A percentile compares a stretch with the other conserved stretches of the same genome.
phyloP scores from a whole-genome alignment of 129 eudicot species.

The Apium graveolens region DNA sequence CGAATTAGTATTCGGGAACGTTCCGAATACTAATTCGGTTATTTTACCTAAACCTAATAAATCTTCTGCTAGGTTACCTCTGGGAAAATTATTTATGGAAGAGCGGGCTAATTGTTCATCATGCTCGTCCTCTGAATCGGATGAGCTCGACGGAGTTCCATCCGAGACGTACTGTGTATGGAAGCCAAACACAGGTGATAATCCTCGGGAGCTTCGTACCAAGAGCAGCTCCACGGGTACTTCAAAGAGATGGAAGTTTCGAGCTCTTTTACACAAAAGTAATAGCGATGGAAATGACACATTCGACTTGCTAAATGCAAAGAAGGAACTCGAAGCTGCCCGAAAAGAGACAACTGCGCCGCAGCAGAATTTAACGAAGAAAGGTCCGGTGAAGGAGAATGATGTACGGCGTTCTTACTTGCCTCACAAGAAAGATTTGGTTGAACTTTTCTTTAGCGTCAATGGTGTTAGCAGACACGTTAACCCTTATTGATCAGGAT shows the following conservation, averaged over 20 bases:
- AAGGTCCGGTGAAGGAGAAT: conserved; percentile 19
- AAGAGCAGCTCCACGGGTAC: conserved; percentile 66
- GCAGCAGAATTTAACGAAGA: conserved; percentile 9
- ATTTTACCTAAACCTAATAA: conserved; percentile 20
- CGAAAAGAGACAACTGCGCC: conserved; percentile 6
- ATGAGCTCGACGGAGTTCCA: conserved; percentile 54
- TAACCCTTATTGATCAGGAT: conserved; percentile 22
- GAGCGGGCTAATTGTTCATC: conserved; percentile 41
- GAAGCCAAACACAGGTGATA: conserved; percentile 45
- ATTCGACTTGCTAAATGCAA: conserved; percentile 14
- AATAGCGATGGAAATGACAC: conserved; percentile 44
- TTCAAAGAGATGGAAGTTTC: conserved; percentile 60
- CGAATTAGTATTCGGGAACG: conserved; percentile 21
- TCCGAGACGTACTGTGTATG: conserved; percentile 67
- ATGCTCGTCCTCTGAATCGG: conserved; percentile 48
- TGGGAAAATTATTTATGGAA: conserved; percentile 54
- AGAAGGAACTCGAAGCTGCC: background rate
- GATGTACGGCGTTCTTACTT: conserved; percentile 30
- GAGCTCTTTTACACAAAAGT: conserved; percentile 42
- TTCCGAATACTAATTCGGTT: background rate
- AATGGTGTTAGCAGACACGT: conserved; percentile 38
- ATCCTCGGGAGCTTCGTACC: conserved; percentile 30
- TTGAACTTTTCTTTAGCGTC: conserved; percentile 35
- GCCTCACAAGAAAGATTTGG: conserved; percentile 41
- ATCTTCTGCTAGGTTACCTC: conserved; percentile 29